Evolutionary conservation across 108 stramenopile genomes (phyloP).

Genomic region (Fragilaria crotonensis): DNA sequence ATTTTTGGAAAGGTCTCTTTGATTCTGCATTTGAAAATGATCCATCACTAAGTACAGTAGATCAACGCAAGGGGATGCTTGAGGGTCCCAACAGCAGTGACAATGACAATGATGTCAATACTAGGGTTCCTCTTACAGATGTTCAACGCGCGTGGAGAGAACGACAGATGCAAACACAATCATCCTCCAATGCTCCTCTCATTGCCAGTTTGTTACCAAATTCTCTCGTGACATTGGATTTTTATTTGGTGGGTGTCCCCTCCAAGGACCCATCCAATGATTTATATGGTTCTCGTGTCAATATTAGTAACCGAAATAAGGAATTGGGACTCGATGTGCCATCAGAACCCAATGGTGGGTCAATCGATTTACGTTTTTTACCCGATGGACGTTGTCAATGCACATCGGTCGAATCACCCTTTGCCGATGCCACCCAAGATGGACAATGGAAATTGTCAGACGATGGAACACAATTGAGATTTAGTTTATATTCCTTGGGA

Average conservation of each 20-base stretch:
- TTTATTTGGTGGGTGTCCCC: constrained; percentile 68
- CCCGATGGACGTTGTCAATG: constrained; percentile 30
- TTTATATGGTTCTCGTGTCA: constrained; percentile 59
- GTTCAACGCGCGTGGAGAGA: neutral
- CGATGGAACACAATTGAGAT: constrained; percentile 53
- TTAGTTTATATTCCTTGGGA: constrained; percentile 56
- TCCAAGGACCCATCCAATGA: constrained; percentile 66
- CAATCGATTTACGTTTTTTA: constrained; percentile 32
- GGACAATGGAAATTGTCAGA: constrained; percentile 72
- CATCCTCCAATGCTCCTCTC: constrained; percentile 20
- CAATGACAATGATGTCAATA: neutral
- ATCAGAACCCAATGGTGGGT: constrained; percentile 35
- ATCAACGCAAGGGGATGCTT: neutral
- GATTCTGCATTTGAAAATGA: neutral
- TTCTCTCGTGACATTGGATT: constrained; percentile 29
- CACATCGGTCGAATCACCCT: constrained; percentile 23
- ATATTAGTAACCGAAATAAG: constrained; percentile 57
- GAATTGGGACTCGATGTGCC: constrained; percentile 54
- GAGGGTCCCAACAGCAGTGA: neutral
- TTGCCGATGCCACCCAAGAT: constrained; percentile 27
- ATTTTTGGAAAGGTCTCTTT: neutral
- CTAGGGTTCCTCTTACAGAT: neutral
- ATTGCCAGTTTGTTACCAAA: constrained; percentile 17
- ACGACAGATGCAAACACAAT: neutral
- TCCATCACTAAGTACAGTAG: neutral